Conservation (phyloP, 1,284 basidiomycete genomes). For the Ganoderma lingzhi region DNA sequence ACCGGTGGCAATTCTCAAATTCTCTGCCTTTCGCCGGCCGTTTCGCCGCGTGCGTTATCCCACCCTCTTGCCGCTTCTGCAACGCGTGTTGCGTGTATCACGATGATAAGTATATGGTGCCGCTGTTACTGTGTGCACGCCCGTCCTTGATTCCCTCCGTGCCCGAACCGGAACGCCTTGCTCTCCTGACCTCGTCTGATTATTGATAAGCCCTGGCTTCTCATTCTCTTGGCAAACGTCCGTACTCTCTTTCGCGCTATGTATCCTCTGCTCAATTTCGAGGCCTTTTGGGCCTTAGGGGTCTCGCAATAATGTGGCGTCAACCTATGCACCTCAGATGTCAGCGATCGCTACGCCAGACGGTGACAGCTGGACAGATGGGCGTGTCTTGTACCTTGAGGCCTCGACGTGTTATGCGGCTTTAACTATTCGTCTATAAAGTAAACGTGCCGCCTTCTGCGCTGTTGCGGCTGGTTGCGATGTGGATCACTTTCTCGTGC, state of each 20-base stretch:
- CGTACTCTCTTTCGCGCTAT: background rate
- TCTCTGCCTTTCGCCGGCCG: background rate
- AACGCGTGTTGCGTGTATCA: conserved; percentile 7
- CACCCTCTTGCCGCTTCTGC: conserved; percentile 1
- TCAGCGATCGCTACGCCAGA: background rate
- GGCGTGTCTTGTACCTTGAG: background rate
- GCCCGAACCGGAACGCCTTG: conserved; percentile 8
- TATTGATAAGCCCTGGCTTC: background rate
- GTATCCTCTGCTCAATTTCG: background rate
- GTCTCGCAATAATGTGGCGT: conserved; percentile 8
- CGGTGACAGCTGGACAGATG: background rate
- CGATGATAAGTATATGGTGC: background rate
- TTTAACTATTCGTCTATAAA: background rate
- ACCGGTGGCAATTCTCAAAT: background rate
- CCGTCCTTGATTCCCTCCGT: background rate
- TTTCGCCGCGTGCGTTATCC: conserved; percentile 3
- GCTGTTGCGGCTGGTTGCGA: no score
- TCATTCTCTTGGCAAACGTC: background rate
- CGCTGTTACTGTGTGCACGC: background rate
- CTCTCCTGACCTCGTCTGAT: background rate
- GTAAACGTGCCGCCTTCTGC: no score
- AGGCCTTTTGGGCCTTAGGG: background rate
- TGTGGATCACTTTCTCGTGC: no score
- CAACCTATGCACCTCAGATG: background rate
- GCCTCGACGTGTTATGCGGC: background rate